Evolutionary conservation across 768 basidiomycete genomes (phyloP), one percentile per base, ranked within the genome.

Genomic region (Myochromella boudieri): DNA sequence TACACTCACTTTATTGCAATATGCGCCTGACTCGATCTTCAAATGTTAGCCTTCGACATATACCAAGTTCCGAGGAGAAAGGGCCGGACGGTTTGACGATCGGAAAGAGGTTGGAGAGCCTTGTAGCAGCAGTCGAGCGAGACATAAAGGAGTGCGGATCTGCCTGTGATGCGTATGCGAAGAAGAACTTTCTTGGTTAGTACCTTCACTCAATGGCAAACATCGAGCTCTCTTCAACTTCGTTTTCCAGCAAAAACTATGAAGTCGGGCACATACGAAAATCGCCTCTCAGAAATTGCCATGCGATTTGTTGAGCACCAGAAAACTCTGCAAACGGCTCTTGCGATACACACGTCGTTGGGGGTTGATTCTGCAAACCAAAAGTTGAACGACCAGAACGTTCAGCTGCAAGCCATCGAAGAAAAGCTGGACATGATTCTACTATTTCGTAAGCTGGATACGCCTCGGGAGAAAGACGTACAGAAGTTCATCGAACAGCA

Each of bases 81-180:
- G 69, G 60, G 3, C 60, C 57, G 0, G 67, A 75, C 44, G 72
- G 71, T 1, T 32, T 55, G 0, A 53, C 63, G 3, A 37, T 69
- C 20, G 52, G 66, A 41, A 54, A 55, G 32, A 52, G 74, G 6
- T 59, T 74, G 21, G 57, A 54, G 53, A 60, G 49, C 0, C 50
- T 67, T 8, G 54, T 60, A 43, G 44, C 60, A 24, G 36, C 42
- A 0, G 69, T 74, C 4, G 74, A 67, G 3, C 44, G 63, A 6
- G 70, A 77, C 43, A 72, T 78, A 34, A 70, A 67, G 48, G 57
- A 62, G 6, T 75, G 73, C 47, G 72, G 69, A 2, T 72, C 72
- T 25, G 66, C 62, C 11, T 75, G 75, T 50, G 77, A 80, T 44
- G 61, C 62, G 2, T 79, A 78, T 46, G 44, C 69, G 25, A 76